Evolutionary conservation across 306 rosid species (phyloP).

Genomic region (Gillenia trifoliata): DNA sequence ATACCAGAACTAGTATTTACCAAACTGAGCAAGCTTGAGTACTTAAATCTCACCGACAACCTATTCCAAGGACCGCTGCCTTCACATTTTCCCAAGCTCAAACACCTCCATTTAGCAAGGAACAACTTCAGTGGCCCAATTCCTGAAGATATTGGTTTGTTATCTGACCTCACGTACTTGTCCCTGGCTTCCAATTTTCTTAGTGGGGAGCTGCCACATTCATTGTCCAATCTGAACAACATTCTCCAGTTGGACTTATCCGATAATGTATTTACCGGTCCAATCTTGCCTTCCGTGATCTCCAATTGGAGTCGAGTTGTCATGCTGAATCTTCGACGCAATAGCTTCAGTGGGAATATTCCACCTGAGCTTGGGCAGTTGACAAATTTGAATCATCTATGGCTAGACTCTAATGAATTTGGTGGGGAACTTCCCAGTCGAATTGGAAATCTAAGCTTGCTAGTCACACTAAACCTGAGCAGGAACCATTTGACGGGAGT

Average conservation of each 20-base stretch:
- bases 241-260: slow-evolving; percentile 16
- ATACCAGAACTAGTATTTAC: slow-evolving; percentile 27
- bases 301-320: slow-evolving; percentile 46
- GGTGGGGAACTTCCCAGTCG: slow-evolving; percentile 40
- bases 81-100: slow-evolving; percentile 42
- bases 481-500: slow-evolving; percentile 41
- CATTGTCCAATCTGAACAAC: slow-evolving; percentile 20
- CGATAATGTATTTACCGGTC: slow-evolving; percentile 42
- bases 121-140: slow-evolving; percentile 39
- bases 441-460: slow-evolving; percentile 36
- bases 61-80: slow-evolving; percentile 41
- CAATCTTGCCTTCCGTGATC: slow-evolving; percentile 33
- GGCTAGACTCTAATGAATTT: slow-evolving; percentile 34
- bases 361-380: slow-evolving; percentile 37
- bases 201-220: slow-evolving; percentile 36
- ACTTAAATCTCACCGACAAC: slow-evolving; percentile 43
- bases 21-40: slow-evolving; percentile 45
- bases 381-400: slow-evolving; percentile 18
- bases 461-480: slow-evolving; percentile 33
- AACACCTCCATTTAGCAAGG: slow-evolving; percentile 24
- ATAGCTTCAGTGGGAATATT: slow-evolving; percentile 35
- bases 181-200: slow-evolving; percentile 39
- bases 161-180: slow-evolving; percentile 26
- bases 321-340: slow-evolving; percentile 48
- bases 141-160: slow-evolving; percentile 6